Evolutionary conservation across 768 basidiomycete genomes (phyloP).

Genomic region (Serendipita sp.): DNA sequence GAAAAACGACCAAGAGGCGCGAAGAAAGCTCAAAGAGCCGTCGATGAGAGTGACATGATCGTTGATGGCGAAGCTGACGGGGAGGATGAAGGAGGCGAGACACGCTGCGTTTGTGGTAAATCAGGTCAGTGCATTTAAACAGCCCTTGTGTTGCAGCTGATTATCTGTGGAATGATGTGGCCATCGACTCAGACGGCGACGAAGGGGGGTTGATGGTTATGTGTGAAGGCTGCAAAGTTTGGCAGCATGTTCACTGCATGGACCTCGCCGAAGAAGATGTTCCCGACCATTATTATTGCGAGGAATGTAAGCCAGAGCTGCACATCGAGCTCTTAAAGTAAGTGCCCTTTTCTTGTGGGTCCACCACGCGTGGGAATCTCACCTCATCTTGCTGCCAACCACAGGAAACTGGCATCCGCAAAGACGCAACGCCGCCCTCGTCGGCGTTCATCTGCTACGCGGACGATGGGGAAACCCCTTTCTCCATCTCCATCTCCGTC

Average conservation of each 20-base stretch:
- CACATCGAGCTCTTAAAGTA: conserved; percentile 72
- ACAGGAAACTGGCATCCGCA: background rate
- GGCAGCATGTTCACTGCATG: conserved; percentile 97
- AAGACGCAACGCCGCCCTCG: background rate
- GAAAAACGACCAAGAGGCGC: background rate
- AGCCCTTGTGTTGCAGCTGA: conserved; percentile 2
- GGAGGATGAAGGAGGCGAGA: conserved; percentile 36
- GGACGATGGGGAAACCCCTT: conserved; percentile 22
- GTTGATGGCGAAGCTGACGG: conserved; percentile 39
- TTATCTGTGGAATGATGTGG: background rate
- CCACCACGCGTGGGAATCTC: conserved; percentile 10
- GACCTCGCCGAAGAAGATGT: conserved; percentile 66
- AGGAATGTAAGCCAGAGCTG: conserved; percentile 74
- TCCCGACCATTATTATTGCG: conserved; percentile 81
- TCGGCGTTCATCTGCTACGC: conserved; percentile 11
- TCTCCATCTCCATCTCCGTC: conserved; percentile 49
- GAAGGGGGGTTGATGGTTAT: conserved; percentile 90
- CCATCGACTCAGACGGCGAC: conserved; percentile 21
- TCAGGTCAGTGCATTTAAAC: conserved; percentile 35
- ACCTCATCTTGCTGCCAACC: conserved; percentile 13
- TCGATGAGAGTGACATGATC: conserved; percentile 20
- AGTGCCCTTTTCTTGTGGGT: conserved; percentile 17
- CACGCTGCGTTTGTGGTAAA: conserved; percentile 76
- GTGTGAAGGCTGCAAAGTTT: conserved; percentile 91
- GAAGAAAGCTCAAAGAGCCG: background rate